phyloP scores from a whole-genome alignment of 108 stramenopile genomes.

The Cylindrotheca fusiformis region DNA sequence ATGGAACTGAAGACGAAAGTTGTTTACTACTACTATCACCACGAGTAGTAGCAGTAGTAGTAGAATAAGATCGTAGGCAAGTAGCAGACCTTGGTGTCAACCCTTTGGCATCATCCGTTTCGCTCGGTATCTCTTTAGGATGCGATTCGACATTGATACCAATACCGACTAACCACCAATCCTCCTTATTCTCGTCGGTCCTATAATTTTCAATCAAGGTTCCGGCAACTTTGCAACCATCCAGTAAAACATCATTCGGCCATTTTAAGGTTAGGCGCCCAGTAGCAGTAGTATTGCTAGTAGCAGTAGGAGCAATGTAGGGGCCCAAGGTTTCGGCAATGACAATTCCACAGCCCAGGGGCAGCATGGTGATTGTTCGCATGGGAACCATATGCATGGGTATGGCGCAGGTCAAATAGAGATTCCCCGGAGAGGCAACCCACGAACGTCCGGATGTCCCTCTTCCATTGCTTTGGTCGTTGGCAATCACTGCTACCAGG shows the following conservation, averaged over 20 bases:
- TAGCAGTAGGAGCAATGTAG: not conserved
- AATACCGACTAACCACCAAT: slow-evolving; percentile 85
- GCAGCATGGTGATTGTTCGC: slow-evolving; percentile 33
- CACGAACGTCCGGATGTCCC: slow-evolving; percentile 46
- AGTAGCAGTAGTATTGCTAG: not conserved
- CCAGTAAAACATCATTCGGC: slow-evolving; percentile 91
- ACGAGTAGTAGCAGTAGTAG: not conserved
- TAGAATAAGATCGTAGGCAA: slow-evolving; percentile 52
- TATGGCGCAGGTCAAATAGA: slow-evolving; percentile 45
- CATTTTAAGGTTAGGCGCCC: slow-evolving; percentile 66
- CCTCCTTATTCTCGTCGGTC: not conserved
- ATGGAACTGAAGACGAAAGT: too few relatives aligned
- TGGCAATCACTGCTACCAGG: slow-evolving; percentile 32
- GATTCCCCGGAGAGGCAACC: slow-evolving; percentile 45
- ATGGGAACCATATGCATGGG: slow-evolving; percentile 26
- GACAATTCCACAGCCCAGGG: slow-evolving; percentile 39
- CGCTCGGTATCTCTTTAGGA: slow-evolving; percentile 53
- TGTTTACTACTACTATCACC: too few relatives aligned
- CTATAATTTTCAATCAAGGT: slow-evolving; percentile 52
- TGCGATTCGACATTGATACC: slow-evolving; percentile 85
- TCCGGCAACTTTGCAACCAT: slow-evolving; percentile 55
- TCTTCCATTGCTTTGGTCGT: slow-evolving; percentile 40
- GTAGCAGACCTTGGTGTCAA: slow-evolving; percentile 57
- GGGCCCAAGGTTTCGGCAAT: slow-evolving; percentile 25
- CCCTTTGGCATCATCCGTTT: slow-evolving; percentile 31